phyloP scores from a whole-genome alignment of 176 grass and related monocot genomes.

The Areca catechu region DNA sequence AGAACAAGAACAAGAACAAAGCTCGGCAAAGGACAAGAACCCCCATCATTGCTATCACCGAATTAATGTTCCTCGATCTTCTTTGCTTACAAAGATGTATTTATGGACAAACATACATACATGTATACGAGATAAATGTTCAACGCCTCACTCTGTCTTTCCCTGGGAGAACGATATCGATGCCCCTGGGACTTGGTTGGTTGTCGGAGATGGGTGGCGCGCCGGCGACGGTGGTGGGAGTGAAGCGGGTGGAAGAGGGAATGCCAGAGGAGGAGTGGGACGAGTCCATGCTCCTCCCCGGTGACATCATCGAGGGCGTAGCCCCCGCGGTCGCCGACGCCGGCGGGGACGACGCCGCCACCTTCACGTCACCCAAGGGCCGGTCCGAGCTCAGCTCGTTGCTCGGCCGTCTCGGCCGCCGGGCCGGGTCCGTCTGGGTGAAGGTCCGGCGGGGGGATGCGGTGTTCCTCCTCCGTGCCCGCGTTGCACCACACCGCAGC shows the following conservation, averaged over 20 bases:
- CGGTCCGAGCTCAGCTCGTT: too few relatives aligned
- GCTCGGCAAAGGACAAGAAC: too few relatives aligned
- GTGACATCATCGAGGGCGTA: constrained; percentile 10
- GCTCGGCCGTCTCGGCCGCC: neutral
- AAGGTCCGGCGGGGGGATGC: constrained; percentile 6
- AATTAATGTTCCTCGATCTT: too few relatives aligned
- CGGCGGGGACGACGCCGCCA: neutral
- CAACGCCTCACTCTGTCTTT: neutral
- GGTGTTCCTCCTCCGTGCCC: neutral
- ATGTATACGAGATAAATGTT: too few relatives aligned
- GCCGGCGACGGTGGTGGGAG: neutral
- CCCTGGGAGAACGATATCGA: neutral
- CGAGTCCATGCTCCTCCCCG: constrained; percentile 7
- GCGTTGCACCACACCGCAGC: constrained; percentile 4
- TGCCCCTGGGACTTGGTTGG: neutral
- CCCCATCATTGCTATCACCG: too few relatives aligned
- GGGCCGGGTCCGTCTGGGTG: neutral
- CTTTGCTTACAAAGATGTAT: too few relatives aligned
- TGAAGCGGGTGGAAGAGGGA: neutral
- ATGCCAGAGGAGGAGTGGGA: constrained; percentile 16
- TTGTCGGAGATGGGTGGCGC: neutral
- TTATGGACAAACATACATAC: too few relatives aligned
- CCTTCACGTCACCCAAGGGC: too few relatives aligned
- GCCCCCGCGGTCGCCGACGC: neutral
- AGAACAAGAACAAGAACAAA: too few relatives aligned